phyloP scores from a whole-genome alignment of 2,329 filamentous ascomycete species.

The Cladosporium sp. region DNA sequence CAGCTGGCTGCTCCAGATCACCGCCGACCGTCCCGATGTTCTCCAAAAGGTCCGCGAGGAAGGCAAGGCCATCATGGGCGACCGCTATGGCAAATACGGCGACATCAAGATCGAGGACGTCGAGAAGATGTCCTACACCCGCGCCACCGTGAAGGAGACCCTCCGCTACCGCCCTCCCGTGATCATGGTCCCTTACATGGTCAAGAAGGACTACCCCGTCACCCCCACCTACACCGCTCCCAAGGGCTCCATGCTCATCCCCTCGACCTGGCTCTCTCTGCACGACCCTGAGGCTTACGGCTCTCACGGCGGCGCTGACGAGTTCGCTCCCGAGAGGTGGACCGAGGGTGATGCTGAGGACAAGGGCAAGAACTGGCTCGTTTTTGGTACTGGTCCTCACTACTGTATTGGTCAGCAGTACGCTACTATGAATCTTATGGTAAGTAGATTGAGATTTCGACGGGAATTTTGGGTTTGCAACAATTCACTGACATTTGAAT shows the following conservation, averaged over 20 bases:
- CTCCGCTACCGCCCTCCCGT: constrained; percentile 94
- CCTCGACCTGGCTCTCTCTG: constrained; percentile 83
- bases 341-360: constrained; percentile 84
- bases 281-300: constrained; percentile 91
- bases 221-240: constrained; percentile 84
- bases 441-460: constrained; percentile 2
- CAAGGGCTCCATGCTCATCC: constrained; percentile 94
- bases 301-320: constrained; percentile 83
- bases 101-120: constrained; percentile 74
- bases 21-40: constrained; percentile 89
- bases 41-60: constrained; percentile 89
- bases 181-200: constrained; percentile 92
- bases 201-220: constrained; percentile 93
- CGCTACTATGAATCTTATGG: constrained; percentile 78
- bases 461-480: not conserved
- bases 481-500: not conserved
- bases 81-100: constrained; percentile 12
- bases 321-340: constrained; percentile 88
- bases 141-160: constrained; percentile 85
- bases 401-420: constrained; percentile 96
- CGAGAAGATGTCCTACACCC: constrained; percentile 84
- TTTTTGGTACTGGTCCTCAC: constrained; percentile 93
- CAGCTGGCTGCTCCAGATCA: constrained; percentile 93
- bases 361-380: constrained; percentile 93
- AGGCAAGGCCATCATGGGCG: constrained; percentile 26